Evolutionary conservation across 2,329 filamentous ascomycete species (phyloP), one percentile per base, ranked within the genome.

Genomic region (Cercospora citrullina): DNA sequence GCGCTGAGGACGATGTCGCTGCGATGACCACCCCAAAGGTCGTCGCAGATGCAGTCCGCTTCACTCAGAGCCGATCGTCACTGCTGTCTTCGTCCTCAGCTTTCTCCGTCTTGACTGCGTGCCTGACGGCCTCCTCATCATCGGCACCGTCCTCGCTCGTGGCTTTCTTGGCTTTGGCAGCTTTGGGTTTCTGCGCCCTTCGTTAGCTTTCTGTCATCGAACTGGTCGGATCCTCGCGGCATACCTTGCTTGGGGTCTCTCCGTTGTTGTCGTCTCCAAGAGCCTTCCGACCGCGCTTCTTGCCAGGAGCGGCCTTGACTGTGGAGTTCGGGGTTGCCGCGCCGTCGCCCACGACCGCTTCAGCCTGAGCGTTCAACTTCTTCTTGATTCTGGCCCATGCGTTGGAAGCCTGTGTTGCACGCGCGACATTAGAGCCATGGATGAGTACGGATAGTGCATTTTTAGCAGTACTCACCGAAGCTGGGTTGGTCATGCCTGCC

Each of bases 301-400:
- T 68, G 30, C 18, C 51, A 23, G 70, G 62, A 9, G 72, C 67
- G n/a, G 69, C 33, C 67, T 73, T 73, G 14, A 64, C 63, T 60
- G 73, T 70, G 26, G 69, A 63, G n/a, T 62, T 69, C 4, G 61
- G 21, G 33, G 63, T n/a, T 1, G 45, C 55, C 3, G 60, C 65
- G 42, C 53, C 59, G 45, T 58, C 53, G 33, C 62, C 60, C 21
- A 51, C 31, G 10, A 28, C 68, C 28, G 62, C 67, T 26, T 28
- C 66, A 8, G 60, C 69, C 26, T 66, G 65, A 12, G 71, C 66
- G 14, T 66, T 65, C 48, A 79, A 68, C 68, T 79, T 79, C 72
- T 75, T 77, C 71, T 75, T 76, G 71, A 79, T 75, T 2, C 39
- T 59, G 30, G 60, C 53, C 77, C 76, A 78, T 53, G 77, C 77